Evolutionary conservation across 352 stramenopile species (phyloP).

Genomic region (Globisporangium camurandrum): DNA sequence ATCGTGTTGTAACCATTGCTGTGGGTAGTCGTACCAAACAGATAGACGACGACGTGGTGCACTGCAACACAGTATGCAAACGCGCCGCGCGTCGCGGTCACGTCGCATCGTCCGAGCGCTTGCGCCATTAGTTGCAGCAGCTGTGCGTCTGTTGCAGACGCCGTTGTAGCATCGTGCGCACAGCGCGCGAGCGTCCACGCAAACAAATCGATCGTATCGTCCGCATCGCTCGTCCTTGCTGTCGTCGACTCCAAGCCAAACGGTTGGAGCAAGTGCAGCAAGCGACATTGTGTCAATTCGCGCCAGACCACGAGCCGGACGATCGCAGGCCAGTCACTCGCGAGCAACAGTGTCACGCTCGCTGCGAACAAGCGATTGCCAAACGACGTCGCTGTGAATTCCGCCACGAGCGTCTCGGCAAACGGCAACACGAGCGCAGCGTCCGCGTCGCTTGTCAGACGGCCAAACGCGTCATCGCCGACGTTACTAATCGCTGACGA

Average conservation of each 20-base stretch:
- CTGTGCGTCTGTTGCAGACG: slow-evolving; percentile 38
- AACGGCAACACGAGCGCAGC: slow-evolving; percentile 58
- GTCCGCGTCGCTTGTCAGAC: too few species aligned
- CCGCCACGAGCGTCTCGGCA: slow-evolving; percentile 49
- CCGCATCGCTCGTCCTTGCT: slow-evolving; percentile 8
- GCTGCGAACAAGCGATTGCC: slow-evolving; percentile 57
- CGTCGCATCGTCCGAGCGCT: slow-evolving; percentile 24
- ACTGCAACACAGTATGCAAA: slow-evolving; percentile 61
- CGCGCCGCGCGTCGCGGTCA: slow-evolving; percentile 23
- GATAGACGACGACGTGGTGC: slow-evolving; percentile 46
- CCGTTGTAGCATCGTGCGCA: slow-evolving; percentile 11
- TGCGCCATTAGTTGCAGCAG: slow-evolving; percentile 42
- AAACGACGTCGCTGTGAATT: slow-evolving; percentile 66
- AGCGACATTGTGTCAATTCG: slow-evolving; percentile 40
- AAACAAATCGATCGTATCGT: too few species aligned
- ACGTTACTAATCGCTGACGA: slow-evolving; percentile 1
- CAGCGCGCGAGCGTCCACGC: slow-evolving; percentile 37
- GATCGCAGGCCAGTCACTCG: slow-evolving; percentile 43
- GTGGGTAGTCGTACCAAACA: slow-evolving; percentile 19
- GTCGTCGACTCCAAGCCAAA: slow-evolving; percentile 14
- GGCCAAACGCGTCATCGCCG: slow-evolving; percentile 24
- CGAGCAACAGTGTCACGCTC: slow-evolving; percentile 52
- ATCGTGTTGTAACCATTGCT: slow-evolving; percentile 15
- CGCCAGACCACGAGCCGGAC: slow-evolving; percentile 66
- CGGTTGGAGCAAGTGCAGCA: slow-evolving; percentile 41